Conservation (phyloP, 75 land plant genomes). For the Selaginella tamariscina region DNA sequence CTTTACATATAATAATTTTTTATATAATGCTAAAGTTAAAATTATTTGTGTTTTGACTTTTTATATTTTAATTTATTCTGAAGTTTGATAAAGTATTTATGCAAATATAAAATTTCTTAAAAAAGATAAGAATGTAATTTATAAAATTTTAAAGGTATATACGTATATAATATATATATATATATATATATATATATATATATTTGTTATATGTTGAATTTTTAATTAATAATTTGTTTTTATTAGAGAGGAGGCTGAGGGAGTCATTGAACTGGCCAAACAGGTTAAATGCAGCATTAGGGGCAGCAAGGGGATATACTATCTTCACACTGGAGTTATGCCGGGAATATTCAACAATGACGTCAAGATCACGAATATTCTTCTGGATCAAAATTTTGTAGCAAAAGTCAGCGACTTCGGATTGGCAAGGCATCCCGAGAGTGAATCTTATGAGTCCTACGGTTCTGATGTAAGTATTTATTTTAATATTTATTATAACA, state of each 20-base stretch:
- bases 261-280: constrained; percentile 40
- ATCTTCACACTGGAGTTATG: constrained; percentile 70
- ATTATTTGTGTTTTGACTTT: too few species aligned
- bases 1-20: too few species aligned
- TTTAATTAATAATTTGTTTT: too few species aligned
- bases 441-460: not conserved
- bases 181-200: too few species aligned
- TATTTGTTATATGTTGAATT: too few species aligned
- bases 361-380: constrained; percentile 54
- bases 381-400: constrained; percentile 63
- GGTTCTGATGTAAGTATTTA: not conserved
- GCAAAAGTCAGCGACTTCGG: constrained; percentile 69
- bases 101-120: too few species aligned
- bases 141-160: too few species aligned
- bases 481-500: not conserved
- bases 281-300: constrained; percentile 58
- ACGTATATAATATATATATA: too few species aligned
- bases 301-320: constrained; percentile 64
- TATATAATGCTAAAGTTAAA: too few species aligned
- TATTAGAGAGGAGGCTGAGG: not conserved
- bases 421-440: constrained; percentile 30
- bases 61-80: too few species aligned
- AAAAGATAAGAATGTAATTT: too few species aligned
- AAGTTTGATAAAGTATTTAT: too few species aligned
- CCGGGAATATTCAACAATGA: constrained; percentile 64